Evolutionary conservation across 2,329 filamentous ascomycete genomes (phyloP).

Genomic region (Ascochyta clinopodiicola): DNA sequence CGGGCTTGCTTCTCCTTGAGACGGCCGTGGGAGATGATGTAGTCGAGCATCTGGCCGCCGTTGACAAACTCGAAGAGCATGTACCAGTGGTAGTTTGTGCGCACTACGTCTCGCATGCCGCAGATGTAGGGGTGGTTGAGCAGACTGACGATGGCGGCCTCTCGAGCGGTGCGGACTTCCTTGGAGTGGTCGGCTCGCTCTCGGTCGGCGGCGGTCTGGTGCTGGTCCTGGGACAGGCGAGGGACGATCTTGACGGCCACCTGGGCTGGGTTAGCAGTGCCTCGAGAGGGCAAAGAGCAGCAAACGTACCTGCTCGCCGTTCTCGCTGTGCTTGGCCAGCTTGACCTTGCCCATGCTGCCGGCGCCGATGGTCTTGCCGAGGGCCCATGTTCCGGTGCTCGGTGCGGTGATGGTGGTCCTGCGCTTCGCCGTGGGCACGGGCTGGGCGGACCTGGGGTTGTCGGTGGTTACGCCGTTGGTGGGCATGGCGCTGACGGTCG

Average conservation of each 20-base stretch:
- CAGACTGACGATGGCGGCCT: slow-evolving; percentile 94
- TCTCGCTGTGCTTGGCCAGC: slow-evolving; percentile 86
- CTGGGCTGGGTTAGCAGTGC: slow-evolving; percentile 53
- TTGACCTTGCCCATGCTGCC: slow-evolving; percentile 99
- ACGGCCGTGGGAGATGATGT: slow-evolving; percentile 97
- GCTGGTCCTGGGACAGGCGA: slow-evolving; percentile 85
- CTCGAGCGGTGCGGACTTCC: slow-evolving; percentile 90
- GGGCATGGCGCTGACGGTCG: slow-evolving; percentile 44
- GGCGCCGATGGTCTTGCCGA: slow-evolving; percentile 96
- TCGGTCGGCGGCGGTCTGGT: slow-evolving; percentile 72
- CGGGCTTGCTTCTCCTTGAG: slow-evolving; percentile 98
- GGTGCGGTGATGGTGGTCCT: slow-evolving; percentile 87
- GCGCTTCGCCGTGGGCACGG: slow-evolving; percentile 48
- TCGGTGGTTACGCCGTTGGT: slow-evolving; percentile 48
- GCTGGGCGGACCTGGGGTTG: slow-evolving; percentile 30
- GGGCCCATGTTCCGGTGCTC: slow-evolving; percentile 84
- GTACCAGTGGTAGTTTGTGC: slow-evolving; percentile 98
- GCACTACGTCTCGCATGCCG: slow-evolving; percentile 91
- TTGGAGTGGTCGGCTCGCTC: slow-evolving; percentile 95
- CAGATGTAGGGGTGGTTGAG: slow-evolving; percentile 96
- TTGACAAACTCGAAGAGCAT: slow-evolving; percentile 99
- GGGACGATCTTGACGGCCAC: slow-evolving; percentile 98
- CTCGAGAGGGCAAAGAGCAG: too few species aligned
- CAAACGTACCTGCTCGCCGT: slow-evolving; percentile 79
- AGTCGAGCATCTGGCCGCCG: slow-evolving; percentile 98